Base-by-base conservation (phyloP, 106 monocot genomes). In the Acorus gramineus region DNA sequence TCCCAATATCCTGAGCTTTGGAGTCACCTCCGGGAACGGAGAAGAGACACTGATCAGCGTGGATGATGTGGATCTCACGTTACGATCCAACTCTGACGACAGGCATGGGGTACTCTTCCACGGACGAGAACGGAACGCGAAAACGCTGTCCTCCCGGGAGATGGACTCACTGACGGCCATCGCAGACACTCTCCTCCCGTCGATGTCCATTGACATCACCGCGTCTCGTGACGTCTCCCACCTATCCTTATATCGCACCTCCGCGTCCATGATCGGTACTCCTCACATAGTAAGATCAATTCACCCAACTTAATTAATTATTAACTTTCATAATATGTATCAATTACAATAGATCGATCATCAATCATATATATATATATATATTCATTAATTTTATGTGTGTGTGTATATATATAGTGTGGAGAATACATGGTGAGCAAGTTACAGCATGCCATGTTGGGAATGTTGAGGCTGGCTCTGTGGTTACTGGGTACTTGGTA, bases 101-200 rank as follows among this genome's bases (percentile, higher is more conserved):
- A 71, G 71, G 53, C 71, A 62, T 42, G 60, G 60, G 7, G 52
- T 71, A 46, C 50, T 13, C 2, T 46, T 53, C 52, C 47, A 61
- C 71, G 3, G 13, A 47, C 64, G 2, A 46, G 14, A 49, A 10
- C 46, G 11, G 11, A n/a, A 60, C 44, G 65, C 51, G 7, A 69
- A 68, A 8, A 1, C 2, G 12, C 74, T 80, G 9, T 14, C 74
- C 4, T n/a, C 61, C 49, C 44, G 70, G 45, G 48, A 75, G 70
- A 74, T 71, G 80, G 71, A 75, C 6, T 46, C 80, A 0, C 57
- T 80, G 5, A 46, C 70, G 1, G 74, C 80, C 12, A 1, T 71
- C 46, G 69, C 70, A 48, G 80, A 80, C 70, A 62, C 80, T 8
- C 10, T 80, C 9, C 52, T 80, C 2, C 80, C 74, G 4, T 55